phyloP scores from a whole-genome alignment of 2,329 filamentous ascomycete genomes.

The Rachicladosporium sp. region DNA sequence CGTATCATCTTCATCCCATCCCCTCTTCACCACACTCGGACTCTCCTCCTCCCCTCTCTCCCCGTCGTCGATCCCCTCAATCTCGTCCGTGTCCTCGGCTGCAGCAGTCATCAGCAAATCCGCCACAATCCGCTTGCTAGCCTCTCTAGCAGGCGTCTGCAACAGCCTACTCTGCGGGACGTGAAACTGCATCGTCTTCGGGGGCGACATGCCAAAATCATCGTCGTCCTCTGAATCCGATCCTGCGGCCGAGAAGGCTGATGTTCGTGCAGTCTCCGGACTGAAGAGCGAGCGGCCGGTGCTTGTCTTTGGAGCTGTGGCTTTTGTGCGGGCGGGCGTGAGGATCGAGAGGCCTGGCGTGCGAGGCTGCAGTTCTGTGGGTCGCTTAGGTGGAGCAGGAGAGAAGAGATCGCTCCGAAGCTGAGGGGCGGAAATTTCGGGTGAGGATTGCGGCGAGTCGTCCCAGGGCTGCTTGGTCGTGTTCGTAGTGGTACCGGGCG shows the following conservation, averaged over 20 bases:
- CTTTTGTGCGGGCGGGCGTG: constrained; percentile 44
- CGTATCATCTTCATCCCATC: constrained; percentile 34
- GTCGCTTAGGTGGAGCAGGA: constrained; percentile 9
- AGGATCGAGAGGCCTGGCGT: constrained; percentile 76
- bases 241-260: constrained; percentile 10
- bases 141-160: constrained; percentile 73
- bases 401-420: constrained; percentile 72
- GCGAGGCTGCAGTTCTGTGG: constrained; percentile 35
- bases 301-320: constrained; percentile 17
- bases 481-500: constrained; percentile 9
- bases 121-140: constrained; percentile 68
- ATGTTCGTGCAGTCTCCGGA: constrained; percentile 6
- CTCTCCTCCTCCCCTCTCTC: constrained; percentile 32
- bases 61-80: constrained; percentile 26
- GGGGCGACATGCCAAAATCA: constrained; percentile 54
- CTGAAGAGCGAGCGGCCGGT: constrained; percentile 24
- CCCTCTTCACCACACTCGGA: constrained; percentile 34
- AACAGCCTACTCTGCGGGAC: constrained; percentile 63
- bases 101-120: constrained; percentile 68
- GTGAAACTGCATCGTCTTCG: constrained; percentile 84
- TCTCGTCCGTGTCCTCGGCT: constrained; percentile 40
- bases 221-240: constrained; percentile 39
- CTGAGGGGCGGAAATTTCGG: constrained; percentile 69
- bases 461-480: constrained; percentile 22
- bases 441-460: constrained; percentile 38